Conservation (phyloP, 106 monocot genomes). For the Dioscorea dumetorum region DNA sequence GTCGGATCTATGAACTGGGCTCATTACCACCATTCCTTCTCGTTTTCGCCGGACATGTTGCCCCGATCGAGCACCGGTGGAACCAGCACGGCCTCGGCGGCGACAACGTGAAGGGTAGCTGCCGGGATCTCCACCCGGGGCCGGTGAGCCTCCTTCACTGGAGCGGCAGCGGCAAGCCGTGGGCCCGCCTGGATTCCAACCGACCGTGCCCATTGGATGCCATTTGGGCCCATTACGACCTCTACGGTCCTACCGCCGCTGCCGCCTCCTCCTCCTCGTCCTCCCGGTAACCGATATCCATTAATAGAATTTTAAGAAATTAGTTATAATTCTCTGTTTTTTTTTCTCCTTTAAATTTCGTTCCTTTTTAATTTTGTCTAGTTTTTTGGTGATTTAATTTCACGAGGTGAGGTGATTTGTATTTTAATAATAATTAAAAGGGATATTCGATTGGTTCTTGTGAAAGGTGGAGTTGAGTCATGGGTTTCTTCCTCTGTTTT, state of each 20-base stretch:
- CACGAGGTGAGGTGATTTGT: constrained; percentile 38
- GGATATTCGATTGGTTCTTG: constrained; percentile 9
- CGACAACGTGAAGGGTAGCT: constrained; percentile 89
- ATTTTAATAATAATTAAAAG: constrained; percentile 29
- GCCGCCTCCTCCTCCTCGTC: neutral
- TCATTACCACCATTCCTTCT: constrained; percentile 90
- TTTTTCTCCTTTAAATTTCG: neutral
- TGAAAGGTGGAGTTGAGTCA: no score
- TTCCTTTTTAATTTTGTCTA: neutral
- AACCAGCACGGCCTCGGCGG: constrained; percentile 97
- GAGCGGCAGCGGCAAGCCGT: constrained; percentile 95
- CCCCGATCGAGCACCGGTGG: constrained; percentile 94
- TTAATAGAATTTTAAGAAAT: no score
- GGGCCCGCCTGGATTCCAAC: constrained; percentile 68
- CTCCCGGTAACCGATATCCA: constrained; percentile 7
- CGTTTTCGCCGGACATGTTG: constrained; percentile 89
- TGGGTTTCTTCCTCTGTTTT: no score
- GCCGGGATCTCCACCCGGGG: constrained; percentile 83
- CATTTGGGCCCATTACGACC: constrained; percentile 86
- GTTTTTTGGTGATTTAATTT: constrained; percentile 13
- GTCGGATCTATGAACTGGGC: constrained; percentile 92
- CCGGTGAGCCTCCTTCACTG: constrained; percentile 97
- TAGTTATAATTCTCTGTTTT: neutral
- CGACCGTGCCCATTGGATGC: constrained; percentile 84
- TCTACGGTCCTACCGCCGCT: constrained; percentile 37